A percentile compares a stretch with the other conserved stretches of the same genome.
Evolutionary conservation across 2,329 filamentous ascomycete genomes (phyloP).

Genomic region (Curvularia verruculosa): DNA sequence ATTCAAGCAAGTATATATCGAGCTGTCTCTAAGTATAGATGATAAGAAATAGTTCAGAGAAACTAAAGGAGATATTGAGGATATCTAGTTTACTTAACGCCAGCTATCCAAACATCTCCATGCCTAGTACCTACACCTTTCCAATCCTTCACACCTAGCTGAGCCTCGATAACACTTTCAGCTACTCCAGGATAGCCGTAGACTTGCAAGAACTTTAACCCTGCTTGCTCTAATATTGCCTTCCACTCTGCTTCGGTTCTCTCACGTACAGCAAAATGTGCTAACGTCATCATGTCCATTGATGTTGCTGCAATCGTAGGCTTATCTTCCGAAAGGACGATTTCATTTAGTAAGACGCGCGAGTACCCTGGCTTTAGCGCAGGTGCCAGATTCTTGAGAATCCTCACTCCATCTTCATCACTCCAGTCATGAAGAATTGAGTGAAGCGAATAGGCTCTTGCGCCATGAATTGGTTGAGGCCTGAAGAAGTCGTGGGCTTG

Average conservation of each 20-base stretch:
- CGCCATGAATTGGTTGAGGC: constrained; percentile 54
- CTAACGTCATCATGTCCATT: constrained; percentile 27
- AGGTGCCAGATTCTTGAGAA: constrained; percentile 20
- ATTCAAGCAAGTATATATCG: too few relatives aligned
- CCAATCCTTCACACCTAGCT: constrained; percentile 3
- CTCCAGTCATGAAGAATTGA: constrained; percentile 33
- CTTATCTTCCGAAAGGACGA: constrained; percentile 17
- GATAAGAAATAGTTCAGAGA: too few relatives aligned
- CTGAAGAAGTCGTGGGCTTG: constrained; percentile 55
- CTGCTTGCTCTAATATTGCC: constrained; percentile 13
- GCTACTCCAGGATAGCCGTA: constrained; percentile 21
- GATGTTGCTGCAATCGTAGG: constrained; percentile 14
- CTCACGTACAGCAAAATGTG: constrained; percentile 16
- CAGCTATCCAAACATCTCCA: too few relatives aligned
- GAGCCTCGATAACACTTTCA: constrained; percentile 26
- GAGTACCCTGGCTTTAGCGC: constrained; percentile 28
- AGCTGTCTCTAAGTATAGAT: too few relatives aligned
- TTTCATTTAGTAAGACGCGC: constrained; percentile 23
- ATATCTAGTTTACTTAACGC: too few relatives aligned
- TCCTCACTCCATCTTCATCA: constrained; percentile 23
- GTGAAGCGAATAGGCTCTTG: constrained; percentile 31
- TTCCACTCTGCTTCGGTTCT: constrained; percentile 19
- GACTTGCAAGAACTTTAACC: constrained; percentile 12
- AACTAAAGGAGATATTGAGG: too few relatives aligned
- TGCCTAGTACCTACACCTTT: neutral